Evolutionary conservation across 768 basidiomycete species (phyloP), one percentile per base, ranked within the genome.

Genomic region (Boletus rufocinnamomeus): DNA sequence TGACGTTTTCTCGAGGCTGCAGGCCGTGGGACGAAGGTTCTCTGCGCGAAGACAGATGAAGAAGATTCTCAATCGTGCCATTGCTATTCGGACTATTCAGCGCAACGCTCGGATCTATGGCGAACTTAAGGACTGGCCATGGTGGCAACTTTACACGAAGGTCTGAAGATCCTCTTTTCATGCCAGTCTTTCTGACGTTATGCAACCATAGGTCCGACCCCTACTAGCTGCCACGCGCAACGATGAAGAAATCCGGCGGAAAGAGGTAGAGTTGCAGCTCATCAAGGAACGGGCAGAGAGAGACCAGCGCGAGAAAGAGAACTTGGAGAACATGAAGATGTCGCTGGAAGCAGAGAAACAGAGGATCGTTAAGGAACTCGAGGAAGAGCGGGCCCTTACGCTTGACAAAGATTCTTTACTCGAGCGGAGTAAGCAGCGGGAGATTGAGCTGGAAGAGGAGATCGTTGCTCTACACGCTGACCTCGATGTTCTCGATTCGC

Each of bases 131-230:
- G 93, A 96, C 52, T 98, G 97, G 97, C 95, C 96, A 2, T 98
- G 97, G 97, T 99, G 97, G 97, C 91, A 95, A 61, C 80, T 98
- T 10, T 99, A 95, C 70, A 94, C 94, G 3, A 96, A 96, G 79
- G 93, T 85, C 60, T 46, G 73, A 55, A 14, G 7, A 19, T 0
- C 4, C 16, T 38, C 25, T 35, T n/a, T 54, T 16, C 16, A 35
- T 3, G 25, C 21, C 44, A 35, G 52, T 10, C 41, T 44, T 47
- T 25, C 50, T 62, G 50, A 63, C 54, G 3, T 46, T 57, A 66
- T 52, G 27, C 6, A 41, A 56, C 23, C 47, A n/a, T 56, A 91
- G 89, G 87, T 99, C 21, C 90, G 95, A 35, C 97, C 97, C 0
- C 73, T 98, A 16, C 82, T 99, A 32, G 93, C 93, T 23, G 95